Evolutionary conservation across 495 filamentous ascomycete genomes (phyloP).

Genomic region (Penicillium lagena): DNA sequence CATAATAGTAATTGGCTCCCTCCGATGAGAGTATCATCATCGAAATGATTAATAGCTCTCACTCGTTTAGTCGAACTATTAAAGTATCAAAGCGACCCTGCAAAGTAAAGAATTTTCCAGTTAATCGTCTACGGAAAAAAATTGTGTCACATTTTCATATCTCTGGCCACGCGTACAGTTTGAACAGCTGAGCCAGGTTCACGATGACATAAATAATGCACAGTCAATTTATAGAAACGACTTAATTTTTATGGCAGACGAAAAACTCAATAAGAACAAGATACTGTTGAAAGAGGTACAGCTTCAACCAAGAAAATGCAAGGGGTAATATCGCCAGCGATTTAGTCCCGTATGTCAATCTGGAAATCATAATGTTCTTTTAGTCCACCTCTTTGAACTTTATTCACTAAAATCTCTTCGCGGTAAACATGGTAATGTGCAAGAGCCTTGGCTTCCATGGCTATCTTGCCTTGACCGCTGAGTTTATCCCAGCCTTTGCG

Average conservation of each 20-base stretch:
- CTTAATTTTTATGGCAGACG: neutral
- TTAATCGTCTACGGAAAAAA: too few relatives aligned
- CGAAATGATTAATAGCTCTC: too few relatives aligned
- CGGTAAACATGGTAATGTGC: neutral
- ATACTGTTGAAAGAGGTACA: neutral
- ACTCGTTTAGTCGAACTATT: too few relatives aligned
- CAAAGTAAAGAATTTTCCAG: too few relatives aligned
- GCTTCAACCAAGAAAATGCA: neutral
- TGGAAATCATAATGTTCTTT: neutral
- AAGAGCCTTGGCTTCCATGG: neutral
- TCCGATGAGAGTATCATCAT: too few relatives aligned
- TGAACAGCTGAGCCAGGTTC: too few relatives aligned
- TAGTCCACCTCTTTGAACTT: neutral
- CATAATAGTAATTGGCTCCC: too few relatives aligned
- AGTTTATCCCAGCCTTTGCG: neutral
- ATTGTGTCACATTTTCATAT: too few relatives aligned
- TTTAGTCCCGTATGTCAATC: neutral
- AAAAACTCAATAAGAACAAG: neutral
- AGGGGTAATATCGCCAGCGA: neutral
- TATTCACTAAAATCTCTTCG: neutral
- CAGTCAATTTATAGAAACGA: too few relatives aligned
- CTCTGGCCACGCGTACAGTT: too few relatives aligned
- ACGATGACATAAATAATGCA: too few relatives aligned
- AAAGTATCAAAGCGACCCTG: too few relatives aligned
- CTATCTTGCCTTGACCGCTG: neutral